Percentiles rank a stretch among this genome's conserved stretches.
Evolutionary conservation across 2,329 filamentous ascomycete species (phyloP).

Genomic region (Colletotrichum limetticola): DNA sequence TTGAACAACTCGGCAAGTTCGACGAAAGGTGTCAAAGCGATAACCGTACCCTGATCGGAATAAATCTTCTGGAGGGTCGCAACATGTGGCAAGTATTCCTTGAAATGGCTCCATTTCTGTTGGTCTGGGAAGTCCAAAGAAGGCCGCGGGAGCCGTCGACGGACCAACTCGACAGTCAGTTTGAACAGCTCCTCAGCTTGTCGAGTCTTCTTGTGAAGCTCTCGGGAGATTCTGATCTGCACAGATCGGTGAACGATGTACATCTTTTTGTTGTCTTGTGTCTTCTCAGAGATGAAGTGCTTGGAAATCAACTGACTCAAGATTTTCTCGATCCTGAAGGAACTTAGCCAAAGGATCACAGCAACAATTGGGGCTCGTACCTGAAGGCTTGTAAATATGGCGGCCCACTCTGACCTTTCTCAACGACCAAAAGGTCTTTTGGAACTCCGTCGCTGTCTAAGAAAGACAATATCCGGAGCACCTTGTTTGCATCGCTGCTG

Average conservation of each 20-base stretch:
- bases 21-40: slow-evolving; percentile 26
- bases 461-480: slow-evolving; percentile 37
- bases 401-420: slow-evolving; percentile 17
- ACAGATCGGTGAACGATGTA: slow-evolving; percentile 34
- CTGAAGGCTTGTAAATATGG: slow-evolving; percentile 24
- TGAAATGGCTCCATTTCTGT: slow-evolving; percentile 36
- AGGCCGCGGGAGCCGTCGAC: slow-evolving; percentile 31
- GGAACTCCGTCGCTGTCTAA: slow-evolving; percentile 35
- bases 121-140: slow-evolving; percentile 29
- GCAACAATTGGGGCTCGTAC: background rate
- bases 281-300: slow-evolving; percentile 28
- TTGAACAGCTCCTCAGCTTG: slow-evolving; percentile 31
- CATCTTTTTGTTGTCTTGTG: slow-evolving; percentile 22
- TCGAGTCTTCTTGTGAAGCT: slow-evolving; percentile 32
- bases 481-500: slow-evolving; percentile 27
- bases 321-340: slow-evolving; percentile 12
- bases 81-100: slow-evolving; percentile 37
- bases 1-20: slow-evolving; percentile 34
- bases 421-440: slow-evolving; percentile 33
- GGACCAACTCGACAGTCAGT: slow-evolving; percentile 32
- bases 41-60: slow-evolving; percentile 12
- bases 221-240: slow-evolving; percentile 31
- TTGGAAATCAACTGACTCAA: slow-evolving; percentile 13
- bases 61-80: slow-evolving; percentile 33
- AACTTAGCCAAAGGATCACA: background rate